Percentiles rank a stretch among this genome's conserved stretches.
These are phyloP conservation scores for Metschnikowia amazonensis DNA, from an alignment of 805 yeast species.

Conservation along the genomic window DNA sequence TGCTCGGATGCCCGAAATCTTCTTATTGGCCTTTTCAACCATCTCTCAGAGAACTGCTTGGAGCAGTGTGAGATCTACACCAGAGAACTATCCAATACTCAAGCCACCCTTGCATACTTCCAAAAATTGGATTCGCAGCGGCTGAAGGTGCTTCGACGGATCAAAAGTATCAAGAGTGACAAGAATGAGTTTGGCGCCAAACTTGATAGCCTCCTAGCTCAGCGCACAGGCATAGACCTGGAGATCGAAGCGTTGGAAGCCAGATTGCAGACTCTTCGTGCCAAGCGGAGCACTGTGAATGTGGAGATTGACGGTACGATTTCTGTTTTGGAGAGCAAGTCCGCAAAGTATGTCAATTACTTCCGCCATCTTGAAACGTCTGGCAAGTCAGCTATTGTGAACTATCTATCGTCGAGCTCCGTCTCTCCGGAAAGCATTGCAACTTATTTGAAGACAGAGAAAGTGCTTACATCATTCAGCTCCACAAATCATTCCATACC, in stretches of 20 bases:
- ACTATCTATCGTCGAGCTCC: conserved; percentile 19
- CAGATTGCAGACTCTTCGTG: conserved; percentile 29
- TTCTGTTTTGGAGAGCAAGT: conserved; percentile 47
- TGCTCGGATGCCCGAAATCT: conserved; percentile 6
- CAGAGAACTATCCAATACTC: conserved; percentile 31
- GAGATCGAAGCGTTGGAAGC: conserved; percentile 40
- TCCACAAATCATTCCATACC: neutral
- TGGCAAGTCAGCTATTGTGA: conserved; percentile 34
- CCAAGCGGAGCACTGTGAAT: conserved; percentile 31
- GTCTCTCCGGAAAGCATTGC: conserved; percentile 1
- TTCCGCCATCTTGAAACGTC: conserved; percentile 35
- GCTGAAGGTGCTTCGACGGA: conserved; percentile 28
- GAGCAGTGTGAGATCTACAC: conserved; percentile 46
- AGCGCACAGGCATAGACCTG: conserved; percentile 28
- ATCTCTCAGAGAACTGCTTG: conserved; percentile 41
- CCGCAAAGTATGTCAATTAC: conserved; percentile 42
- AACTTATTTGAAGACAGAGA: conserved; percentile 10
- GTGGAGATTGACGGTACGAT: conserved; percentile 44
- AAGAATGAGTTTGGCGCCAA: conserved; percentile 42
- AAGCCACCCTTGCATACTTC: conserved; percentile 27
- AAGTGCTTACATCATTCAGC: conserved; percentile 8
- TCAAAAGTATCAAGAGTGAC: conserved; percentile 38
- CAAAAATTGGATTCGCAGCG: conserved; percentile 41
- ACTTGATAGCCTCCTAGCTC: conserved; percentile 31
- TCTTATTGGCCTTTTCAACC: conserved; percentile 4